A percentile compares a stretch with the other conserved stretches of the same genome.
These are phyloP conservation scores for Mycena chlorophos DNA, from an alignment of 768 basidiomycete genomes.

Conservation along the genomic window DNA sequence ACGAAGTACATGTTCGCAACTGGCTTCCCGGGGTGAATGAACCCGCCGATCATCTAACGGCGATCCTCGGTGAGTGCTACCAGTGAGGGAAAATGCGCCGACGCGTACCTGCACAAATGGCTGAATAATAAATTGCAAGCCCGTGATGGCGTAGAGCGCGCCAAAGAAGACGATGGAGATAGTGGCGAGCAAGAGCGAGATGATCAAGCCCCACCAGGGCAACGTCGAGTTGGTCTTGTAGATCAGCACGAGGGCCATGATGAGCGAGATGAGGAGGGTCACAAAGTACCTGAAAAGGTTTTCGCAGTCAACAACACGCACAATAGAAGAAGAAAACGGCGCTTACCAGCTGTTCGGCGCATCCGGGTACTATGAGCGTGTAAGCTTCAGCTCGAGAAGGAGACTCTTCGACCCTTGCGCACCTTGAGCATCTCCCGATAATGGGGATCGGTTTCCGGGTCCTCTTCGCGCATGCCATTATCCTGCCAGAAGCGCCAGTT, in stretches of 20 bases:
- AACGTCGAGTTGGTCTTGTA: constrained; percentile 49
- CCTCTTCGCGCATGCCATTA: constrained; percentile 37
- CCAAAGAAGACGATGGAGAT: constrained; percentile 51
- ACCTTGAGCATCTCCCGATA: constrained; percentile 55
- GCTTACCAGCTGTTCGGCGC: constrained; percentile 58
- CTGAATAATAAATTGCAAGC: constrained; percentile 45
- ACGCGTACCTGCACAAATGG: constrained; percentile 49
- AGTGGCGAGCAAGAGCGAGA: constrained; percentile 43
- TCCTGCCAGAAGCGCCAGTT: constrained; percentile 46
- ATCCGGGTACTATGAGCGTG: constrained; percentile 45
- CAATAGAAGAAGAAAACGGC: constrained; percentile 42
- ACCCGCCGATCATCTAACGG: constrained; percentile 59
- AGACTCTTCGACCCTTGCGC: background rate
- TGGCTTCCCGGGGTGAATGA: constrained; percentile 59
- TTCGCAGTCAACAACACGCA: constrained; percentile 33
- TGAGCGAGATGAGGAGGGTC: constrained; percentile 43
- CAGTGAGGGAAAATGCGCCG: constrained; percentile 32
- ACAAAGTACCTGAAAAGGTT: constrained; percentile 32
- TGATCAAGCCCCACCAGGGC: constrained; percentile 53
- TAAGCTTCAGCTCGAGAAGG: background rate
- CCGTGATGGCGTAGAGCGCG: constrained; percentile 46
- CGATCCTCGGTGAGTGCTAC: constrained; percentile 17
- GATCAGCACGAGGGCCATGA: constrained; percentile 43
- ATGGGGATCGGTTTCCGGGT: constrained; percentile 46
- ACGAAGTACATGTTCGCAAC: constrained; percentile 70